Conservation (phyloP, 805 yeast species). For the Pichia exigua region DNA sequence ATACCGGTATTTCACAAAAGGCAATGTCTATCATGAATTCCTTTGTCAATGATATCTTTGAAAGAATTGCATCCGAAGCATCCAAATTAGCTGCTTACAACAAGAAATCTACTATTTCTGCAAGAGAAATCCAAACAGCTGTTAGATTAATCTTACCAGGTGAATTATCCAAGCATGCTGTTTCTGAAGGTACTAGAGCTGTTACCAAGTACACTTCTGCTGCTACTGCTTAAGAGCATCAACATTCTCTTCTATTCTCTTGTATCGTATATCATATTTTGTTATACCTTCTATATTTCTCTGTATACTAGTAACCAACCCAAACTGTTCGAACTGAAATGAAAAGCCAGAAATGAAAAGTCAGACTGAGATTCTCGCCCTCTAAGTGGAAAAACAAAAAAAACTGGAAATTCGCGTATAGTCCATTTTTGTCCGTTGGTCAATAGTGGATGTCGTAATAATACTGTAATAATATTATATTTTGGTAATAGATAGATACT, state of each 20-base stretch:
- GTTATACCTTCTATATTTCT: background rate
- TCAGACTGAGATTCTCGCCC: background rate
- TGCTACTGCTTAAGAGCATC: constrained; percentile 30
- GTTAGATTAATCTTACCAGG: constrained; percentile 97
- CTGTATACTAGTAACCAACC: background rate
- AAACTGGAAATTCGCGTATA: background rate
- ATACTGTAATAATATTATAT: background rate
- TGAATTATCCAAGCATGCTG: constrained; percentile 98
- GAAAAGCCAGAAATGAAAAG: no score
- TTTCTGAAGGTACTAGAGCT: constrained; percentile 97
- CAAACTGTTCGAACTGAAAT: no score
- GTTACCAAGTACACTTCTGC: constrained; percentile 90
- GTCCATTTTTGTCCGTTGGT: background rate
- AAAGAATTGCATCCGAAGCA: constrained; percentile 96
- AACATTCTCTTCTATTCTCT: no score
- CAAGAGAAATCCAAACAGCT: constrained; percentile 98
- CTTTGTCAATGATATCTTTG: constrained; percentile 94
- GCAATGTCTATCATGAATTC: constrained; percentile 99
- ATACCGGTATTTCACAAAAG: constrained; percentile 97
- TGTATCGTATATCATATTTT: background rate
- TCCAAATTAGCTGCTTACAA: constrained; percentile 98
- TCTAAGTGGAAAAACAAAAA: background rate
- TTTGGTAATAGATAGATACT: no score
- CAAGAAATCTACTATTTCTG: constrained; percentile 95
- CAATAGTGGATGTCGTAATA: no score